Conservation (phyloP, 2,329 filamentous ascomycete genomes). For the Xylaria hypoxylon region DNA sequence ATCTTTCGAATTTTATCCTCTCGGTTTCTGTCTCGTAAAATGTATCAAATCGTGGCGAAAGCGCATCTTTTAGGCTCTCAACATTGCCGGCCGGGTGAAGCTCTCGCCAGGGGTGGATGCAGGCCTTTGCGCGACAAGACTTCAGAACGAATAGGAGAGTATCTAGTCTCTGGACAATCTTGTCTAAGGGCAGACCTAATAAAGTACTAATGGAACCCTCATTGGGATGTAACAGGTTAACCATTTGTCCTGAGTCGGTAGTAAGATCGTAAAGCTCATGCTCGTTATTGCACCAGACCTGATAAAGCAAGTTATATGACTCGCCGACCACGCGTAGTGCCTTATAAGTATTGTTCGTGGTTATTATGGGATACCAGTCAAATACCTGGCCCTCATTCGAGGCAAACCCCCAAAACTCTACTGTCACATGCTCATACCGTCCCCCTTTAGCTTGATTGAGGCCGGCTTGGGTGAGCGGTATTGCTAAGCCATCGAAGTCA, state of each 20-base stretch:
- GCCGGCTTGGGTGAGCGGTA: slow-evolving; percentile 50
- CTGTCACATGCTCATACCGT: slow-evolving; percentile 60
- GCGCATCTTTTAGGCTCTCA: slow-evolving; percentile 57
- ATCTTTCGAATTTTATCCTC: slow-evolving; percentile 60
- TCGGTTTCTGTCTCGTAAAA: slow-evolving; percentile 56
- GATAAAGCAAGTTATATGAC: slow-evolving; percentile 61
- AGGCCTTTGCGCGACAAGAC: slow-evolving; percentile 60
- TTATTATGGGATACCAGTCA: slow-evolving; percentile 44
- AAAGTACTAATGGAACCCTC: slow-evolving; percentile 39
- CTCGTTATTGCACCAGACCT: slow-evolving; percentile 67
- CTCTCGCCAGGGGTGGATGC: slow-evolving; percentile 59
- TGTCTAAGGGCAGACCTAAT: slow-evolving; percentile 47
- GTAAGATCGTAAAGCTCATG: slow-evolving; percentile 66
- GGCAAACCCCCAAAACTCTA: slow-evolving; percentile 60
- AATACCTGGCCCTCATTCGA: slow-evolving; percentile 50
- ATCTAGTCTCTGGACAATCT: slow-evolving; percentile 58
- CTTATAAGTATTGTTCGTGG: slow-evolving; percentile 66
- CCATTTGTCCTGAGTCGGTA: slow-evolving; percentile 47
- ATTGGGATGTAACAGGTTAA: slow-evolving; percentile 55
- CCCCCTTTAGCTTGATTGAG: slow-evolving; percentile 39
- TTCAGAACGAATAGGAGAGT: slow-evolving; percentile 63
- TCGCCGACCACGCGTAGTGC: slow-evolving; percentile 60
- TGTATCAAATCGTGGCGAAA: slow-evolving; percentile 55
- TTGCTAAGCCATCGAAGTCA: slow-evolving; percentile 69
- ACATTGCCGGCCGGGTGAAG: slow-evolving; percentile 61